Evolutionary conservation across 768 basidiomycete genomes (phyloP), one percentile per base, ranked within the genome.

Genomic region (Gloeopeniophorella convolvens): DNA sequence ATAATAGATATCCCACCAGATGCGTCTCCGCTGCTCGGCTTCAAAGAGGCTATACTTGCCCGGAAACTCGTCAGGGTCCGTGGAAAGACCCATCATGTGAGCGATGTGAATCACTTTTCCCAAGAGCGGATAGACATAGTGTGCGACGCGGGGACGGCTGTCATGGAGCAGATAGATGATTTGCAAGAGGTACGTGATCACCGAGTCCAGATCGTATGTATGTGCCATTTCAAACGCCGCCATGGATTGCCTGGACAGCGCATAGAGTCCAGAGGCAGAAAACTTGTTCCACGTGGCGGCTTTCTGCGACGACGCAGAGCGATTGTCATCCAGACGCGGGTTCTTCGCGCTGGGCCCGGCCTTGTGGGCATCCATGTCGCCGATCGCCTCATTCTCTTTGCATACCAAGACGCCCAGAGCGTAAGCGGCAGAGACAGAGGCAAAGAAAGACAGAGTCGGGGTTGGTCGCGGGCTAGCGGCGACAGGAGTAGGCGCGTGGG

Each of bases 1-100:
- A 65, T 77, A 86, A 61, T 80, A 75, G 10, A 88, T 72, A 45
- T 86, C 83, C 88, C 88, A 90, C 85, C 88, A 88, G 5, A 86
- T 64, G 55, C 80, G 66, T 50, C 78, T 64, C 47, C 80, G 66
- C 42, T 72, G 66, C 63, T 78, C 76, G 10, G 73, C 74, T 41
- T 80, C 73, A 39, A 75, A 79, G 2, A 77, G 63, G 36, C 57
- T 70, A 57, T 74, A 77, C 59, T 63, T 73, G 24, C 71, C 70
- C 0, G 71, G 66, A 50, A 70, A 70, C 52, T 76, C 76, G 53
- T 77, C 78, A 0, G 80, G 78, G 56, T 87, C 85, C 24, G 67
- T 65, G 12, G 71, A 73, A 7, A 89, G 71, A 1, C 83, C 83
- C 70, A 86, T 77, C 48, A 68, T 69, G 6, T 83, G 73, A 9